Conservation (phyloP, 306 rosid genomes). For the Herpetospermum pedunculosum region DNA sequence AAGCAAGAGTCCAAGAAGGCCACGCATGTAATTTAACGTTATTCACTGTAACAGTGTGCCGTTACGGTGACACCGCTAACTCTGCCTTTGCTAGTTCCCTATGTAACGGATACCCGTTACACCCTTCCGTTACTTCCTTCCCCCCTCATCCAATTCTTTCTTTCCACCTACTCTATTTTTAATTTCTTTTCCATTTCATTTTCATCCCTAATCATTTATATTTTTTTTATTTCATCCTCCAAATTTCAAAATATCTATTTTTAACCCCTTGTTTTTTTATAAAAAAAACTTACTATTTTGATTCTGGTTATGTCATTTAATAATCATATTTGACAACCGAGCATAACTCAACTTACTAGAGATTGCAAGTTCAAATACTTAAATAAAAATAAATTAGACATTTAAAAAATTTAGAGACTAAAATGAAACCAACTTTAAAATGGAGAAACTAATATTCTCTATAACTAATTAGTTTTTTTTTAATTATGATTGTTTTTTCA, state of each 20-base stretch:
- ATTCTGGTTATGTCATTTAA: background rate
- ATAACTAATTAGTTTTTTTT: no score
- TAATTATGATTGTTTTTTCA: no score
- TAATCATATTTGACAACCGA: no score
- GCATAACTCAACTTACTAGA: no score
- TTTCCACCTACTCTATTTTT: background rate
- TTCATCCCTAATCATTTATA: background rate
- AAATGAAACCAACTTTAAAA: no score
- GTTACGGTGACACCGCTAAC: background rate
- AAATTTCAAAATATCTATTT: no score
- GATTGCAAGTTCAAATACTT: no score
- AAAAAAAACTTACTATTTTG: no score
- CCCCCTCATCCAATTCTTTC: background rate
- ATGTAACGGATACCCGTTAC: background rate
- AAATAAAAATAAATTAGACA: no score
- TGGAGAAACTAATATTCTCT: no score
- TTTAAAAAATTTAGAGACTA: no score
- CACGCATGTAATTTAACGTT: background rate
- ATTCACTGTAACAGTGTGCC: background rate
- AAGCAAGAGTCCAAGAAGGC: background rate
- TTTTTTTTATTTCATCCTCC: background rate
- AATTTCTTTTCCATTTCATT: background rate
- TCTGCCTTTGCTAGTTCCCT: background rate
- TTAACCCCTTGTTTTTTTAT: background rate
- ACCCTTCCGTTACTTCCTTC: background rate